Evolutionary conservation across 1,284 basidiomycete species (phyloP).

Genomic region (Pholiota adiposa): DNA sequence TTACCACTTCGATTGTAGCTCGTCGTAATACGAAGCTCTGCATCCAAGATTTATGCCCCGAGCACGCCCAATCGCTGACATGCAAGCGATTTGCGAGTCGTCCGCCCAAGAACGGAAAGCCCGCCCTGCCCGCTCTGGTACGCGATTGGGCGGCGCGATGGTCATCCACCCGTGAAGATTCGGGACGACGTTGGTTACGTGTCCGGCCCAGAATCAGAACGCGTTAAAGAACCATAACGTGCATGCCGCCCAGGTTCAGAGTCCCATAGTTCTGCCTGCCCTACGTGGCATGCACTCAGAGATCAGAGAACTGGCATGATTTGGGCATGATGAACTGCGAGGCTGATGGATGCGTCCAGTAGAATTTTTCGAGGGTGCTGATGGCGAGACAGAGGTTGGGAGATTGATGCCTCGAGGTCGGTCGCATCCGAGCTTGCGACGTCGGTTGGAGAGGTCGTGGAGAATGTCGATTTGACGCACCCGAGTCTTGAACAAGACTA

Average conservation of each 20-base stretch:
- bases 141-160: neutral
- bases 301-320: neutral
- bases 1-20: neutral
- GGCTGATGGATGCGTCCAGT: slow-evolving; percentile 3
- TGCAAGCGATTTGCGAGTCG: neutral
- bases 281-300: neutral
- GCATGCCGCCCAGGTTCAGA: neutral
- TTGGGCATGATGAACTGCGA: neutral
- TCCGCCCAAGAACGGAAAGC: neutral
- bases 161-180: neutral
- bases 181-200: neutral
- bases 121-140: neutral
- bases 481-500: no score
- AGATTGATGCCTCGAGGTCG: slow-evolving; percentile 3
- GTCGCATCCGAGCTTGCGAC: neutral
- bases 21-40: neutral
- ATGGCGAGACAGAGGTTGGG: slow-evolving; percentile 1
- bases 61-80: neutral
- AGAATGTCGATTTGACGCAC: neutral
- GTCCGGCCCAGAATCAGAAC: no score
- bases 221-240: neutral
- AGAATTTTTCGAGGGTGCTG: slow-evolving; percentile 13
- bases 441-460: neutral
- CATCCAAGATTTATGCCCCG: neutral
- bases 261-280: neutral